Percentiles rank a stretch among this genome's conserved stretches.
Conservation (phyloP, 352 stramenopile species). For the Pythium monospermum region DNA sequence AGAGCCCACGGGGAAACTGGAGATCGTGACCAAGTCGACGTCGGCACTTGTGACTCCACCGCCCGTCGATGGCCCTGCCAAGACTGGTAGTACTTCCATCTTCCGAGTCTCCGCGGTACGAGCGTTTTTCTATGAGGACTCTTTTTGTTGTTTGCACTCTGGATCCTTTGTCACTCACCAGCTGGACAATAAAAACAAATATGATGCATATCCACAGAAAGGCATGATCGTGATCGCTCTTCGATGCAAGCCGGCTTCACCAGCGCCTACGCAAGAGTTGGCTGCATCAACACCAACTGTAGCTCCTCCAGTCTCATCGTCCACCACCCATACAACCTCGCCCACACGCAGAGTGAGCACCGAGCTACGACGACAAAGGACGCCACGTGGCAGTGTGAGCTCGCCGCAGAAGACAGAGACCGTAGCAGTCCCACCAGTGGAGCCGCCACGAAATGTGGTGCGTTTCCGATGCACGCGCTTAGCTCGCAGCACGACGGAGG, state of each 20-base stretch:
- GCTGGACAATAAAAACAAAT: too few relatives aligned
- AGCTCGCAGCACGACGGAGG: slow-evolving; percentile 22
- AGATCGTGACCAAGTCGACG: slow-evolving; percentile 46
- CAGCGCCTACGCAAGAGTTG: not conserved
- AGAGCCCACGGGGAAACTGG: slow-evolving; percentile 42
- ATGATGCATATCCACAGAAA: slow-evolving; percentile 32
- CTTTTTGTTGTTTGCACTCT: not conserved
- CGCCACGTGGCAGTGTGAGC: slow-evolving; percentile 2
- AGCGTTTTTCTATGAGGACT: not conserved
- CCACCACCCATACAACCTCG: not conserved
- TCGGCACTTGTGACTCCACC: slow-evolving; percentile 1
- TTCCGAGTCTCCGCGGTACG: slow-evolving; percentile 57
- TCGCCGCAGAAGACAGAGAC: slow-evolving; percentile 6
- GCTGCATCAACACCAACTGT: not conserved
- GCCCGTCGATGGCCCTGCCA: slow-evolving; percentile 2
- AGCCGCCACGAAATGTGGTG: slow-evolving; percentile 29
- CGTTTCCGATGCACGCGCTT: slow-evolving; percentile 45
- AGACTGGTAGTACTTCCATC: not conserved
- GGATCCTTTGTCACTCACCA: too few relatives aligned
- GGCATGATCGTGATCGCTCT: slow-evolving; percentile 77
- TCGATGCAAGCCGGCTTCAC: slow-evolving; percentile 32
- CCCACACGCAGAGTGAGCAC: slow-evolving; percentile 1
- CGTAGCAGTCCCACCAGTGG: not conserved
- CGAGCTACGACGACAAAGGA: slow-evolving; percentile 7
- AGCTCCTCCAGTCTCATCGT: not conserved